Evolutionary conservation across 129 eudicot genomes (phyloP).

Genomic region (sunflower (Helianthus annuus)): DNA sequence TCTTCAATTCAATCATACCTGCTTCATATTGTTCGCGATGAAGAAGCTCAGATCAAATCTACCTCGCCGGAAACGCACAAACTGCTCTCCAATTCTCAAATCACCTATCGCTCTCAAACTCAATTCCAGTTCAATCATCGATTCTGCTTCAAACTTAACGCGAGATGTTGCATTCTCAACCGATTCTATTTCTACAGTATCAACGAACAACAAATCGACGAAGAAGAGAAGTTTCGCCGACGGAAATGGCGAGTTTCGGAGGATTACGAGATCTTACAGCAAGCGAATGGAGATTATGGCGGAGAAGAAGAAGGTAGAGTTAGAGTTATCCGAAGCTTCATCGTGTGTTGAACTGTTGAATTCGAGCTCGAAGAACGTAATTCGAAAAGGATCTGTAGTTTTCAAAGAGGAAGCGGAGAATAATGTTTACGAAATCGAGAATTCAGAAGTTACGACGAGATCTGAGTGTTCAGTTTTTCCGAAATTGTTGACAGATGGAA

Average conservation of each 20-base stretch:
- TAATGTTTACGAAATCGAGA: constrained; percentile 21
- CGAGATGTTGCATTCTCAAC: constrained; percentile 46
- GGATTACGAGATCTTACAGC: constrained; percentile 54
- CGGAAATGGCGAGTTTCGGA: constrained; percentile 41
- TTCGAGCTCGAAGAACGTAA: constrained; percentile 41
- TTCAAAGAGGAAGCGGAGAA: constrained; percentile 8
- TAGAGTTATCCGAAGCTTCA: constrained; percentile 15
- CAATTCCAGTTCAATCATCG: background rate
- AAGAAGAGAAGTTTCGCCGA: constrained; percentile 45
- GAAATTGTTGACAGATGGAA: constrained; percentile 20
- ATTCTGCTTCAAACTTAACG: constrained; percentile 28
- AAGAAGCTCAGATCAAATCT: constrained; percentile 75
- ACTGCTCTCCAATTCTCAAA: constrained; percentile 51
- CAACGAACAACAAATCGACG: constrained; percentile 37
- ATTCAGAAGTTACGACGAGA: constrained; percentile 38
- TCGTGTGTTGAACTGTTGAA: constrained; percentile 31
- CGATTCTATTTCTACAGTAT: constrained; percentile 56
- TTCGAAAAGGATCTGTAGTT: constrained; percentile 13
- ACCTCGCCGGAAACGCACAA: constrained; percentile 64
- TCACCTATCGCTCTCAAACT: constrained; percentile 9
- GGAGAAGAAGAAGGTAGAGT: constrained; percentile 28
- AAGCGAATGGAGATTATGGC: constrained; percentile 30
- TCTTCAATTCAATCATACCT: constrained; percentile 5
- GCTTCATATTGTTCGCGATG: constrained; percentile 2
- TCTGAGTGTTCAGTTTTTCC: constrained; percentile 43